Base-by-base conservation (phyloP, 768 basidiomycete species). In the Hygrophorus pudorinus region DNA sequence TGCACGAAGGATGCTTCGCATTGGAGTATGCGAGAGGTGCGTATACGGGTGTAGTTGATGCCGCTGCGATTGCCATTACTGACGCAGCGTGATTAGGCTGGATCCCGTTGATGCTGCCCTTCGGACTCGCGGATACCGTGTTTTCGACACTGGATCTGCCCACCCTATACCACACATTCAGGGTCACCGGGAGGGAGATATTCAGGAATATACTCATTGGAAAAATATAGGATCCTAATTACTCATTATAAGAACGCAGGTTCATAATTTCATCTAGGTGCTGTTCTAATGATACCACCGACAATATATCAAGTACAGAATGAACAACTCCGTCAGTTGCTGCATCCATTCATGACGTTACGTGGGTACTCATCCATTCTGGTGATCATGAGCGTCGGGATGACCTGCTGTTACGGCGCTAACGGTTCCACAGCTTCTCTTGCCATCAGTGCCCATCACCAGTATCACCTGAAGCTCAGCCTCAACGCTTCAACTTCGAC, bases 61-160 rank as follows among this genome's bases (percentile, higher is more conserved):
- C 18, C 27, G 32, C 40, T 35, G 36, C 41, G 18, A 32, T n/a
- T 42, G 6, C 36, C n/a, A 14, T 41, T 39, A 2, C 46, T 24
- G 24, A 24, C 24, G 24, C 24, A 7, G 3, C 24, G 24, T 24
- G 24, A 24, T 24, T 24, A 96, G 93, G 94, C 17, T 98, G 94
- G 92, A 97, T 99, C 53, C 94, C 96, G 0, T 66, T 82, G 36
- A 97, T 97, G 94, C 59, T 97, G 48, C 92, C 92, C 0, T 97
- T 99, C 54, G 96, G 96, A 0, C 73, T 91, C 45, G 81, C 83
- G 21, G 96, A 99, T 62, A 71, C 69, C 3, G 53, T 98, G 40
- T 76, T 81, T 11, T 97, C 94, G 12, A 97, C 94, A 2, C 76
- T 97, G 14, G 94, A 99, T 64, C 51, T 89, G 46, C 74, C 75